Evolutionary conservation across 164 flowering plant genomes (phyloP).

Genomic region (Macadamia integrifolia): DNA sequence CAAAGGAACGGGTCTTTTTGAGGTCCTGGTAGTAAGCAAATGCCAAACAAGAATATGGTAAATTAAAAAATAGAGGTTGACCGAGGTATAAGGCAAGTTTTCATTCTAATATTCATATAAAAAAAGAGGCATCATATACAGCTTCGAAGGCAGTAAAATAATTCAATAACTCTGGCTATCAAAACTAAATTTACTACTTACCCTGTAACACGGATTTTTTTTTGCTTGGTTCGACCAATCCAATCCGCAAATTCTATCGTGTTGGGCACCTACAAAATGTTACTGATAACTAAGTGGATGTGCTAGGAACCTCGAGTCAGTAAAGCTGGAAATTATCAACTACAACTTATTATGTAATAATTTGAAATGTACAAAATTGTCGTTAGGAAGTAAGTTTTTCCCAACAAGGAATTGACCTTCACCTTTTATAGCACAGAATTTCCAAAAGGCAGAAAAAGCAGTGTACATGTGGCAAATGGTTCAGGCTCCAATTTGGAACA

Average conservation of each 20-base stretch:
- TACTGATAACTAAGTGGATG: neutral
- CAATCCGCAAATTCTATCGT: constrained; percentile 96
- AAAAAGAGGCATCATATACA: neutral
- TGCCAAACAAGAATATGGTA: neutral
- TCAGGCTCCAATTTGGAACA: too few relatives aligned
- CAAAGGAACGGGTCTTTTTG: constrained; percentile 94
- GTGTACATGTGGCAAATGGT: neutral
- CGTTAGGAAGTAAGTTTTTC: neutral
- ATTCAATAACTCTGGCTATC: too few relatives aligned
- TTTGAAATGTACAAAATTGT: neutral
- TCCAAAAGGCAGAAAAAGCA: neutral
- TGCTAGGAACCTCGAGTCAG: constrained; percentile 1
- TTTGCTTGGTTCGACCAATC: constrained; percentile 98
- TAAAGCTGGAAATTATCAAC: neutral
- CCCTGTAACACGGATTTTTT: constrained; percentile 91
- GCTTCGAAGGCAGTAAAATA: too few relatives aligned
- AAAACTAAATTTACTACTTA: constrained; percentile 22
- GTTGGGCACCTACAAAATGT: constrained; percentile 73
- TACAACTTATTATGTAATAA: neutral
- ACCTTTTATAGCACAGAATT: neutral
- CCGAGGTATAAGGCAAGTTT: neutral
- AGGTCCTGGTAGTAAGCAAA: constrained; percentile 58
- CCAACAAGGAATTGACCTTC: neutral
- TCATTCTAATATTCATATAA: neutral
- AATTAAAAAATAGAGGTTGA: neutral